These are phyloP conservation scores for Ceratobasidium sp. DNA, from an alignment of 1,284 basidiomycete species.

Conservation along the genomic window DNA sequence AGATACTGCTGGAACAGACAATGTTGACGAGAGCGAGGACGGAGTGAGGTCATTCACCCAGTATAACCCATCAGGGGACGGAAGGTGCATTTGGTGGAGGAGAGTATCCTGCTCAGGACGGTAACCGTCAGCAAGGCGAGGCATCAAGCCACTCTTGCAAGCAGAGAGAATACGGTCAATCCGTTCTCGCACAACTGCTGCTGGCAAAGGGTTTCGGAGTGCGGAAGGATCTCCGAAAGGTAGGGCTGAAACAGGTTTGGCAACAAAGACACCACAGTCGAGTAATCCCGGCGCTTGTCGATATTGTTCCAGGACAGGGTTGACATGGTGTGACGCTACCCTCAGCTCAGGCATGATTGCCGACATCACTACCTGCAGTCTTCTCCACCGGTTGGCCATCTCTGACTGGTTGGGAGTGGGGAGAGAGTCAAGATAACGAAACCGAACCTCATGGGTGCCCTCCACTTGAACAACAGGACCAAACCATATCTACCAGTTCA, in stretches of 20 bases:
- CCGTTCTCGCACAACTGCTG: not conserved
- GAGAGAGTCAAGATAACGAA: not conserved
- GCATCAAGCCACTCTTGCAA: not conserved
- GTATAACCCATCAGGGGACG: not conserved
- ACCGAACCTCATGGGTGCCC: not conserved
- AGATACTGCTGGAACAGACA: not conserved
- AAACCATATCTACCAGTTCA: constrained; percentile 1
- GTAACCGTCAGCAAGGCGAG: not conserved
- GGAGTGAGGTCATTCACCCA: not conserved
- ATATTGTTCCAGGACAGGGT: not conserved
- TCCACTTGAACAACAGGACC: not conserved
- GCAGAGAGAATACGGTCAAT: not conserved
- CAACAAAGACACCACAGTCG: constrained; percentile 16
- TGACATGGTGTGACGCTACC: not conserved
- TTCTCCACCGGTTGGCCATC: not conserved
- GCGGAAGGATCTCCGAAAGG: not conserved
- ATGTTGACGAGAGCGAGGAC: not conserved
- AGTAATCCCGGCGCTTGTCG: not conserved
- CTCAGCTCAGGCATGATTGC: not conserved
- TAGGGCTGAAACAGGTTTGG: not conserved
- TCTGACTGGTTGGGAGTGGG: not conserved
- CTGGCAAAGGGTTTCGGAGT: not conserved
- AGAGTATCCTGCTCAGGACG: not conserved
- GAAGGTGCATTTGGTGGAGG: not conserved
- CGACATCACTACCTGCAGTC: constrained; percentile 6